These are phyloP conservation scores for Colletotrichum camelliae DNA, from an alignment of 2,329 filamentous ascomycete species.

Conservation along the genomic window DNA sequence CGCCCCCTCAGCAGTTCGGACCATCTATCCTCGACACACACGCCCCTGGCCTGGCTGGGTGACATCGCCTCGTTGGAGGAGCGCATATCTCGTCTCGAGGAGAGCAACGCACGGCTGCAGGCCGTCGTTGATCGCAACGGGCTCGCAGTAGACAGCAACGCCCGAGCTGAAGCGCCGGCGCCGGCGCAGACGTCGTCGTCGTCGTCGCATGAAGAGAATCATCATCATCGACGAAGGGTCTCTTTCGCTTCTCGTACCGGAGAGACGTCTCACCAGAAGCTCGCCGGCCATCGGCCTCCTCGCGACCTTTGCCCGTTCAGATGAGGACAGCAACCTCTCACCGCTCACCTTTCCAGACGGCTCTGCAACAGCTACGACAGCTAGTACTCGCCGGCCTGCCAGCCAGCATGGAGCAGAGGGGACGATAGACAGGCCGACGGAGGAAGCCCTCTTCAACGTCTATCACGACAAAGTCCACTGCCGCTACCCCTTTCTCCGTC, in stretches of 20 bases:
- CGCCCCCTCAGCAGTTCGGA: constrained; percentile 24
- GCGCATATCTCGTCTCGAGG: background rate
- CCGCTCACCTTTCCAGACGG: background rate
- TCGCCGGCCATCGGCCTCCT: background rate
- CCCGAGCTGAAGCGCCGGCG: background rate
- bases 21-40: background rate
- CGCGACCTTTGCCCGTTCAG: background rate
- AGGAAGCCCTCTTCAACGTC: constrained; percentile 26
- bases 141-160: too few relatives aligned
- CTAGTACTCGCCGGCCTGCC: background rate
- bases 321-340: background rate
- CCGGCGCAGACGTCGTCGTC: background rate
- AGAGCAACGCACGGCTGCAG: background rate
- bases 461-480: constrained; percentile 31
- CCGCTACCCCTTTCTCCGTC: constrained; percentile 29
- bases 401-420: background rate
- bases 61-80: background rate
- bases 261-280: background rate
- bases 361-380: fast-evolving
- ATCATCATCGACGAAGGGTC: background rate
- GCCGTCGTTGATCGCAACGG: background rate
- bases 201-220: background rate
- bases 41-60: background rate
- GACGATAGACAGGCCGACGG: background rate
- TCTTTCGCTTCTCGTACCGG: background rate